These are phyloP conservation scores for Penicillium paneum DNA, from an alignment of 2,329 filamentous ascomycete genomes.

Conservation along the genomic window DNA sequence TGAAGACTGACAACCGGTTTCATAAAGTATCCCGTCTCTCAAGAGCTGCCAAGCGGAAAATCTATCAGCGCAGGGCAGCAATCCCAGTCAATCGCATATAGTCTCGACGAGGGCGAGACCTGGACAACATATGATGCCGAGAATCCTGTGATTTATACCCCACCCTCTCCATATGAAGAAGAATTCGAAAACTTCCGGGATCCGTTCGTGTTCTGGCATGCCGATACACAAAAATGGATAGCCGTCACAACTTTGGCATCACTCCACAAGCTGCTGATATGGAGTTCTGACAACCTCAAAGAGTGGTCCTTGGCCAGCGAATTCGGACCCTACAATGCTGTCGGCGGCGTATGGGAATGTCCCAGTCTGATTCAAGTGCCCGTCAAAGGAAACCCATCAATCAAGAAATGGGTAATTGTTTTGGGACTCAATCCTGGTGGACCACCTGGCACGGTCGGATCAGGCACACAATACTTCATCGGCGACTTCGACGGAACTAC, in stretches of 20 bases:
- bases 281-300: slow-evolving; percentile 27
- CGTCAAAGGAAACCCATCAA: slow-evolving; percentile 14
- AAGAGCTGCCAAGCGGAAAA: slow-evolving; percentile 26
- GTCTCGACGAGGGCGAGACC: slow-evolving; percentile 58
- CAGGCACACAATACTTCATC: slow-evolving; percentile 31
- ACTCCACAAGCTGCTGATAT: slow-evolving; percentile 24
- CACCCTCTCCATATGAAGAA: slow-evolving; percentile 48
- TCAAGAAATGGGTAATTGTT: slow-evolving; percentile 26
- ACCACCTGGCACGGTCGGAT: slow-evolving; percentile 28
- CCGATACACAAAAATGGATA: slow-evolving; percentile 22
- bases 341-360: slow-evolving; percentile 33
- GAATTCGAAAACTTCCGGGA: slow-evolving; percentile 51
- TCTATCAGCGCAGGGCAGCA: slow-evolving; percentile 30
- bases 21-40: slow-evolving; percentile 18
- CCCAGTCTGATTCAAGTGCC: slow-evolving; percentile 26
- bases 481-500: slow-evolving; percentile 27
- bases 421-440: slow-evolving; percentile 31
- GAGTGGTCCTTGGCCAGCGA: slow-evolving; percentile 25
- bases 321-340: slow-evolving; percentile 26
- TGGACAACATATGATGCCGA: slow-evolving; percentile 55
- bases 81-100: slow-evolving; percentile 63
- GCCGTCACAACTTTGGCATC: slow-evolving; percentile 15
- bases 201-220: slow-evolving; percentile 54
- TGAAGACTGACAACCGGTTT: background rate
- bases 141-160: slow-evolving; percentile 58